Evolutionary conservation across 345 rosid genomes (phyloP).

Genomic region (Corchorus olitorius): DNA sequence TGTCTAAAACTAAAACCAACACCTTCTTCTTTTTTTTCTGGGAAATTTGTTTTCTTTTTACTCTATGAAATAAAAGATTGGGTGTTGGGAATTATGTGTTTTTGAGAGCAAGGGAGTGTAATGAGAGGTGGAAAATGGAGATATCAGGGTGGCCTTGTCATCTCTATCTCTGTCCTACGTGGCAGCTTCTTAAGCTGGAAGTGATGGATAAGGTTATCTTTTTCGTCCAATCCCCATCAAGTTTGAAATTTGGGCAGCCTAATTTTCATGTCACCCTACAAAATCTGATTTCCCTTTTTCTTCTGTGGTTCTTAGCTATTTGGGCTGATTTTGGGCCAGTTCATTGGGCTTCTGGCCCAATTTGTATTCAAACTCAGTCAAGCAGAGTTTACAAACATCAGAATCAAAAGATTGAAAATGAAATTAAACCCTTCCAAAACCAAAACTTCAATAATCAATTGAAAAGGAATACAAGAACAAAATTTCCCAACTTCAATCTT

Average conservation of each 20-base stretch:
- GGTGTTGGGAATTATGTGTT: constrained; percentile 15
- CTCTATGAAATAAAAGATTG: constrained; percentile 17
- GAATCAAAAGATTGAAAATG: not conserved
- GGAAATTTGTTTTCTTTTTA: not conserved
- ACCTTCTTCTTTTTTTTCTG: not conserved
- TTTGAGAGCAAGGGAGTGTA: constrained; percentile 24
- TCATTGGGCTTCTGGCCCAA: not conserved
- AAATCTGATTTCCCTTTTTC: not conserved
- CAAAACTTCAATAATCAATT: too few relatives aligned
- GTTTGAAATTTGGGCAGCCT: constrained; percentile 24
- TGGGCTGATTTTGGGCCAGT: not conserved
- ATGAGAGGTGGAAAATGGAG: constrained; percentile 45
- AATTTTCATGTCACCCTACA: not conserved
- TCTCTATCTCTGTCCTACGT: constrained; percentile 48
- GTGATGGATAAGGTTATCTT: constrained; percentile 72
- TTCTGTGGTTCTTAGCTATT: not conserved
- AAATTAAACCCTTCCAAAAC: not conserved
- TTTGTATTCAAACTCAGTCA: too few relatives aligned
- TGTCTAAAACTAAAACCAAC: not conserved
- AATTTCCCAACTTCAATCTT: too few relatives aligned
- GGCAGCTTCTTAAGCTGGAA: constrained; percentile 44
- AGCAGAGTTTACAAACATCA: not conserved
- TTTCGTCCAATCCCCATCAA: constrained; percentile 42
- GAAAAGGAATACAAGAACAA: too few relatives aligned
- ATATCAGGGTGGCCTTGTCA: constrained; percentile 25